Base-by-base conservation (phyloP, 2,329 filamentous ascomycete genomes). In the Didymella keratinophila region DNA sequence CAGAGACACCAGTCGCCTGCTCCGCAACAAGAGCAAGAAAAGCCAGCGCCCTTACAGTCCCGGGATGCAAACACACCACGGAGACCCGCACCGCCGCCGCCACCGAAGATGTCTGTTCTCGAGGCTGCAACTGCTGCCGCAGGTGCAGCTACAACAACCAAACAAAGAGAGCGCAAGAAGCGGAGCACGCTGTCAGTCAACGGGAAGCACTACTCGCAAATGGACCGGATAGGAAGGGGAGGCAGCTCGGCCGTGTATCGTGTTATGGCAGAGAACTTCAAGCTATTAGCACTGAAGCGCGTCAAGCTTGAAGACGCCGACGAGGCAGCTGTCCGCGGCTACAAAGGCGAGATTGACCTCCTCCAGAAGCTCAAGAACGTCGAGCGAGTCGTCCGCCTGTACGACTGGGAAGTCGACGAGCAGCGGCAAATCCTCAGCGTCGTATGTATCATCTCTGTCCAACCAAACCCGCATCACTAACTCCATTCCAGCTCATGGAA, bases 31-130 rank as follows among this genome's bases (percentile, higher is more conserved):
- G 76, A 64, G 55, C 62, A 69, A 60, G 81, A 78, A 65, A 80
- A 78, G 55, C 81, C 81, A 20, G 73, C 77, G 28, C 79, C 81
- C 14, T 76, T 89, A 9, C 82, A 82, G 14, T 75, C 79, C 7
- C 80, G 85, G 60, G 87, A 83, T 68, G 84, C 81, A 57, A 89
- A 89, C 69, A 97, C 92, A 4, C 93, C 93, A 11, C 90, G 87
- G 69, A 84, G 93, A 66, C 85, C 90, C 21, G 92, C 92, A 1
- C 89, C 89, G 1, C 76, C 89, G 18, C 94, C 89, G 2, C 93
- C 93, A 8, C 94, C 95, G 0, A 98, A 97, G 77, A 98, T 98
- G 94, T 95, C 91, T 1, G 90, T 97, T 8, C 80, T 97, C n/a
- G 93, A 98, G 66, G 89, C 93, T 3, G 94, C 93, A 2, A 97